Evolutionary conservation across 169 alveolate species (phyloP).

Genomic region (Plasmodium vivax): DNA sequence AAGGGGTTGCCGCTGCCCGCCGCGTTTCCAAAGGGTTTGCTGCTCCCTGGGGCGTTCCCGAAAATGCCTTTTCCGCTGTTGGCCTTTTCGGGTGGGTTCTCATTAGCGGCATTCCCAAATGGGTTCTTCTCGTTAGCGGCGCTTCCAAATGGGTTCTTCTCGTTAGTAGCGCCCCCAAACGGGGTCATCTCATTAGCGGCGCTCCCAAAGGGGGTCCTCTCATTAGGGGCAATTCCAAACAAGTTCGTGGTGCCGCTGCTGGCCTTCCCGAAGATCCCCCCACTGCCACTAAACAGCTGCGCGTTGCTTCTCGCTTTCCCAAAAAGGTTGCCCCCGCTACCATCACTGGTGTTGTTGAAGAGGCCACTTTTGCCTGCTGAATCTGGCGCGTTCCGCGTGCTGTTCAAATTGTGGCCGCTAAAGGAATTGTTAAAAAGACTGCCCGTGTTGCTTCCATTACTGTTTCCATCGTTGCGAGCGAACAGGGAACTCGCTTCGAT

Average conservation of each 20-base stretch:
- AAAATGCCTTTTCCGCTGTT: background rate
- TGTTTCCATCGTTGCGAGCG: background rate
- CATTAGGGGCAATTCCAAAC: background rate
- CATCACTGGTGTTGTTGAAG: background rate
- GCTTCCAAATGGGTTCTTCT: background rate
- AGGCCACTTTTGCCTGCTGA: background rate
- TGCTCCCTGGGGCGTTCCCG: background rate
- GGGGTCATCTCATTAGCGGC: background rate
- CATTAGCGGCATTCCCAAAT: background rate
- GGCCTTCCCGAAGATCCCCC: background rate
- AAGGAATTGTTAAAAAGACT: background rate
- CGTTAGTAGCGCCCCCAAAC: background rate
- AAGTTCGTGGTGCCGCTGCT: background rate
- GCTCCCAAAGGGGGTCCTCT: background rate
- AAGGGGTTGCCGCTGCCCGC: background rate
- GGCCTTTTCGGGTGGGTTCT: background rate
- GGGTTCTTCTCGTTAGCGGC: background rate
- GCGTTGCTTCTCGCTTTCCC: background rate
- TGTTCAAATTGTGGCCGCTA: background rate
- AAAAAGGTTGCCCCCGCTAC: background rate
- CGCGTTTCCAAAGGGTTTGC: background rate
- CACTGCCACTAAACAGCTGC: background rate
- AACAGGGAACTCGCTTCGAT: background rate
- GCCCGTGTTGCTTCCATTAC: background rate
- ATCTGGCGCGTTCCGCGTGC: background rate